Conservation (phyloP, 1,284 basidiomycete genomes). For the Hemileia vastatrix region DNA sequence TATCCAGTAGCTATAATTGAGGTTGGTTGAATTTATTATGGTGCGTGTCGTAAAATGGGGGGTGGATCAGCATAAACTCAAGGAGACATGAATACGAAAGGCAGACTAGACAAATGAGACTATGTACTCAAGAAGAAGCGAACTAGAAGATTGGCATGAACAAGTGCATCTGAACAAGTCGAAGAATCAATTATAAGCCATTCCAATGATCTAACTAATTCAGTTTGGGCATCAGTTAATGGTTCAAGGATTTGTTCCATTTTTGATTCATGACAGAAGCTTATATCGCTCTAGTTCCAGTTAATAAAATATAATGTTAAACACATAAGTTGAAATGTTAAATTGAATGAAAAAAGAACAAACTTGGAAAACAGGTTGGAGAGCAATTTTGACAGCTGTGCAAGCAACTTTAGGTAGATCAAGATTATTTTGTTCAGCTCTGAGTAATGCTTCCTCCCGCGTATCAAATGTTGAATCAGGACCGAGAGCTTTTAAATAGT, state of each 20-base stretch:
- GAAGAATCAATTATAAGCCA: conserved; percentile 69
- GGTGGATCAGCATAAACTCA: conserved; percentile 17
- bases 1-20: conserved; percentile 57
- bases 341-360: not conserved
- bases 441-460: conserved; percentile 12
- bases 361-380: conserved; percentile 14
- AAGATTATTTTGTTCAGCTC: conserved; percentile 17
- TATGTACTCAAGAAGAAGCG: conserved; percentile 72
- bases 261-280: conserved; percentile 17
- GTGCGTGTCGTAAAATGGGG: not conserved
- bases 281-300: not conserved
- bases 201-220: conserved; percentile 77
- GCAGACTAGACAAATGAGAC: not conserved
- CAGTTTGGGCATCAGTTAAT: conserved; percentile 21
- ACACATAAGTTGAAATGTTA: conserved; percentile 29
- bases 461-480: conserved; percentile 8
- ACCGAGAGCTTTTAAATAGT: conserved; percentile 16
- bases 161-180: conserved; percentile 66
- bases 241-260: conserved; percentile 27
- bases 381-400: conserved; percentile 19
- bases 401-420: conserved; percentile 19
- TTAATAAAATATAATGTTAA: conserved; percentile 5
- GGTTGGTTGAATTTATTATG: not conserved
- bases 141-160: conserved; percentile 72
- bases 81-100: not conserved